phyloP scores from a whole-genome alignment of 129 eudicot genomes.

The Kitagawia praeruptora region DNA sequence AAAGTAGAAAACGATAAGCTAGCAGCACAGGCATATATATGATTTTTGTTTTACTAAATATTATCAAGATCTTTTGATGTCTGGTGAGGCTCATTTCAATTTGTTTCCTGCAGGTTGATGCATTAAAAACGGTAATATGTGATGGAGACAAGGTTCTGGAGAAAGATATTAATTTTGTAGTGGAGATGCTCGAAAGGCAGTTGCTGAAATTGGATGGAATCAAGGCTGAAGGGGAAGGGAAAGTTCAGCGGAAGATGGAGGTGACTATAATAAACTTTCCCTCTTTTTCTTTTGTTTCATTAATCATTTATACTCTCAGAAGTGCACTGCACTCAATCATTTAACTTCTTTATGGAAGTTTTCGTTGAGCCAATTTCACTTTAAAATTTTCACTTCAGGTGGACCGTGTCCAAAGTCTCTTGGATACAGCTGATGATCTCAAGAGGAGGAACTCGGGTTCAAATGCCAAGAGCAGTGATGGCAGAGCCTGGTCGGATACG shows the following conservation, averaged over 20 bases:
- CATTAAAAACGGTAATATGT: constrained; percentile 48
- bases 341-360: background rate
- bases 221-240: constrained; percentile 89
- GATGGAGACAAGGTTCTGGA: constrained; percentile 70
- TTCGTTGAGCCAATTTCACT: background rate
- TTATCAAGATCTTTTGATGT: background rate
- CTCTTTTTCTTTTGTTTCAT: background rate
- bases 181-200: constrained; percentile 86
- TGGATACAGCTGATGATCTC: constrained; percentile 55
- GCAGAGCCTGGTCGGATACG: background rate
- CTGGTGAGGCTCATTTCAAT: constrained; percentile 5
- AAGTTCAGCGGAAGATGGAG: constrained; percentile 63
- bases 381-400: constrained; percentile 36
- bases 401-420: constrained; percentile 69
- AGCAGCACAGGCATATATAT: constrained; percentile 46
- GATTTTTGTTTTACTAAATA: background rate
- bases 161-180: constrained; percentile 43
- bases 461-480: constrained; percentile 2
- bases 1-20: constrained; percentile 58
- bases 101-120: constrained; percentile 38
- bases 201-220: constrained; percentile 73
- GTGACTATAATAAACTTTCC: constrained; percentile 24
- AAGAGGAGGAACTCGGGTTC: constrained; percentile 50
- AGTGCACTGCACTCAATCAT: background rate
- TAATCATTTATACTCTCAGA: background rate